A percentile compares a stretch with the other conserved stretches of the same genome.
Conservation (phyloP, 2,329 filamentous ascomycete species). For the Paracamarosporium sp. region DNA sequence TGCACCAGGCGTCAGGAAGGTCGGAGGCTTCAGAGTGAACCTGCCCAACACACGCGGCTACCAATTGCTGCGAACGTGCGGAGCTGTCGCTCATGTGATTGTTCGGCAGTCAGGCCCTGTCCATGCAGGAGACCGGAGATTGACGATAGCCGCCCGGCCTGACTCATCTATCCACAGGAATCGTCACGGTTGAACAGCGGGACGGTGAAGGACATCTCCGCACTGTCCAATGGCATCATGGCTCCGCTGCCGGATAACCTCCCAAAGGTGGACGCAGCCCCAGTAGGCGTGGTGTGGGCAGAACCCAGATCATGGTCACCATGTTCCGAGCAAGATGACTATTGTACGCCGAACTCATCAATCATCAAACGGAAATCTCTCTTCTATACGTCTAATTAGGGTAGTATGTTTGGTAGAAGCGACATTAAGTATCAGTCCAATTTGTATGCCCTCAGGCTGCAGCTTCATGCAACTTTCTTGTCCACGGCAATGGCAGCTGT, state of each 20-base stretch:
- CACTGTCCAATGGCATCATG: background rate
- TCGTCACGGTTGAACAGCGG: background rate
- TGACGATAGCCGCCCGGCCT: slow-evolving; percentile 4
- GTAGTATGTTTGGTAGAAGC: too few relatives aligned
- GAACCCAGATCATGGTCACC: background rate
- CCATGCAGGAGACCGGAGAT: slow-evolving; percentile 7
- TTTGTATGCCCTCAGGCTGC: too few relatives aligned
- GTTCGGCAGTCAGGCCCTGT: background rate
- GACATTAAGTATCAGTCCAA: too few relatives aligned
- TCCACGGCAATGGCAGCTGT: too few relatives aligned
- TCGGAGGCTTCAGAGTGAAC: background rate
- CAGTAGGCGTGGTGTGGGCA: too few relatives aligned
- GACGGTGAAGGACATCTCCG: background rate
- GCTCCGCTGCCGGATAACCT: background rate
- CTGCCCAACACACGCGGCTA: slow-evolving; percentile 3
- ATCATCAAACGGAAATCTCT: too few relatives aligned
- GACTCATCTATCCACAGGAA: slow-evolving; percentile 1
- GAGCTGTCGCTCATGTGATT: slow-evolving; percentile 4
- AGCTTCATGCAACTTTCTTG: too few relatives aligned
- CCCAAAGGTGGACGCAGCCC: background rate
- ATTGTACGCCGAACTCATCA: too few relatives aligned
- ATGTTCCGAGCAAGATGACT: too few relatives aligned
- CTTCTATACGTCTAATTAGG: too few relatives aligned
- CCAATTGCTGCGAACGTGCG: slow-evolving; percentile 7
- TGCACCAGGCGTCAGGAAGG: background rate